Percentiles rank a stretch among this genome's conserved stretches.
Evolutionary conservation across 169 alveolate species (phyloP).

Genomic region (Cryptosporidium meleagridis): DNA sequence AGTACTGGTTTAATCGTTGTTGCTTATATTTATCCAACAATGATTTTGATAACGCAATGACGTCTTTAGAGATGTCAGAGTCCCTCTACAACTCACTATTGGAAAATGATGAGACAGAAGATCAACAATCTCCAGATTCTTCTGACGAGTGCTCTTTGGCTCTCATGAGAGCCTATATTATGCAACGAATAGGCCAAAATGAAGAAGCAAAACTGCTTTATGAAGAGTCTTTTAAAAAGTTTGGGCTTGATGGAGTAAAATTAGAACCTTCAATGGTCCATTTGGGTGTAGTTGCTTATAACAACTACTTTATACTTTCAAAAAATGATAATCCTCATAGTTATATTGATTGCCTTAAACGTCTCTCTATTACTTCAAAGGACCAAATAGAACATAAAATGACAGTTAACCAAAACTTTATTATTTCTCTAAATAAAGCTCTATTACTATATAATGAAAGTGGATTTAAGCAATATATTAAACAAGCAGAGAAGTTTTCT

Average conservation of each 20-base stretch:
- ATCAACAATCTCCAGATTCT: not conserved
- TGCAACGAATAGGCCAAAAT: constrained; percentile 30
- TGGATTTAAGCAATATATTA: constrained; percentile 22
- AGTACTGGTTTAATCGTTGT: constrained; percentile 65
- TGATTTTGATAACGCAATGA: constrained; percentile 43
- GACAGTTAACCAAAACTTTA: constrained; percentile 38
- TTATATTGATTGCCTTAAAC: constrained; percentile 68
- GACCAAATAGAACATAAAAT: constrained; percentile 54
- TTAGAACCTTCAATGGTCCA: constrained; percentile 72
- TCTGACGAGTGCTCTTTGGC: constrained; percentile 49
- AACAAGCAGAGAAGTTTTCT: constrained; percentile 48
- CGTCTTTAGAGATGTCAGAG: constrained; percentile 63
- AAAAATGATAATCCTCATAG: constrained; percentile 1
- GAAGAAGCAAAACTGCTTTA: constrained; percentile 25
- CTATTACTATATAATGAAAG: constrained; percentile 13
- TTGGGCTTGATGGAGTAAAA: constrained; percentile 22
- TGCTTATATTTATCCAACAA: constrained; percentile 30
- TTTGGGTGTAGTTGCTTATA: constrained; percentile 42
- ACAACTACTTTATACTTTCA: not conserved
- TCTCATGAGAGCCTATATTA: constrained; percentile 59
- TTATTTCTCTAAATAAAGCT: constrained; percentile 71
- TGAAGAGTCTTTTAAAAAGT: constrained; percentile 24
- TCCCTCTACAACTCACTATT: constrained; percentile 3
- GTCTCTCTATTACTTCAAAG: constrained; percentile 65
- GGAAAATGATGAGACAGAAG: not conserved